Percentiles rank a stretch among this genome's conserved stretches.
These are phyloP conservation scores for Ascochyta clinopodiicola DNA, from an alignment of 2,329 filamentous ascomycete genomes.

Conservation along the genomic window DNA sequence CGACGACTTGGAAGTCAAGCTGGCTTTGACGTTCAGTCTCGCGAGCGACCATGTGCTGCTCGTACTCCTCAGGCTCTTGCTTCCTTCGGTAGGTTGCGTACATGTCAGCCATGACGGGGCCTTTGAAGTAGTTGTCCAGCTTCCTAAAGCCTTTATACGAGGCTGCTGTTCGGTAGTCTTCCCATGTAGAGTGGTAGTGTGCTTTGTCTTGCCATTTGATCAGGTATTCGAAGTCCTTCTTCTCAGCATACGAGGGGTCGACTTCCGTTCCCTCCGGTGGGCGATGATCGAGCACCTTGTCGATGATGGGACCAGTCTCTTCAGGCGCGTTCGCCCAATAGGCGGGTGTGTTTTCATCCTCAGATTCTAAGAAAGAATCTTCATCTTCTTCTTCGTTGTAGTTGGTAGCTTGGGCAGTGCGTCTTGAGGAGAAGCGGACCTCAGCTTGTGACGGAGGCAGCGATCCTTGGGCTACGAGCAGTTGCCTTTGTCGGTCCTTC, in stretches of 20 bases:
- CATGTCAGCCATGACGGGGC: constrained; percentile 79
- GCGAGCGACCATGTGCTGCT: constrained; percentile 94
- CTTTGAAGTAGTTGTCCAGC: constrained; percentile 93
- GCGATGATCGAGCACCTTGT: constrained; percentile 87
- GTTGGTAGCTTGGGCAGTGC: constrained; percentile 75
- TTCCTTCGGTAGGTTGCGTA: constrained; percentile 63
- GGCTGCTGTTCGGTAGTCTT: constrained; percentile 75
- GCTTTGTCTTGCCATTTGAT: constrained; percentile 98
- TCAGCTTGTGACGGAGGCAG: constrained; percentile 73
- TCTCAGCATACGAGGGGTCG: constrained; percentile 47
- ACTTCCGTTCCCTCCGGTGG: constrained; percentile 67
- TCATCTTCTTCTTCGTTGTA: constrained; percentile 72
- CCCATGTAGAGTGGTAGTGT: constrained; percentile 96
- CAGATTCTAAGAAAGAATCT: constrained; percentile 63
- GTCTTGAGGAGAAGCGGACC: constrained; percentile 89
- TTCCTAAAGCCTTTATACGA: constrained; percentile 85
- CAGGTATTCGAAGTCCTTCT: constrained; percentile 85
- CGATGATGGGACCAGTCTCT: constrained; percentile 84
- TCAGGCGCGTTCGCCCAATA: constrained; percentile 75
- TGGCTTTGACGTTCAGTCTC: constrained; percentile 89
- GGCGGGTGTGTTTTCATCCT: constrained; percentile 69
- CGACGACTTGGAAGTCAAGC: constrained; percentile 88
- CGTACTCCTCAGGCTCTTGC: constrained; percentile 80
- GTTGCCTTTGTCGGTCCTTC: constrained; percentile 75
- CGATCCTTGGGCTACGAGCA: constrained; percentile 66